phyloP scores from a whole-genome alignment of 768 basidiomycete species.

The Leccinum olivaceopallidum region DNA sequence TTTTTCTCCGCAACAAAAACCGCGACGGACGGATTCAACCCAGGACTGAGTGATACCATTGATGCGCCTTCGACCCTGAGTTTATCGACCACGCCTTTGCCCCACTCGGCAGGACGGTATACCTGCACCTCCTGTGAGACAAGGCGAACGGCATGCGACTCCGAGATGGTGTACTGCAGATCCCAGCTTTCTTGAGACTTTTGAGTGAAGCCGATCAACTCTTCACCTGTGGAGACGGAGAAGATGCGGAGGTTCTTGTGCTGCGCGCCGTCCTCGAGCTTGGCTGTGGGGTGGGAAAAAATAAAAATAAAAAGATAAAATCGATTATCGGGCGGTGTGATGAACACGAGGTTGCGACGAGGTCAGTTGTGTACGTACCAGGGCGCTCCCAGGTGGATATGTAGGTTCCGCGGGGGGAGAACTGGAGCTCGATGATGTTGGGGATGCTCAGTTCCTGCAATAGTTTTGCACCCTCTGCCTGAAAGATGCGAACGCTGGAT shows the following conservation, averaged over 20 bases:
- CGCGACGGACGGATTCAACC: no score
- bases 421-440: constrained; percentile 80
- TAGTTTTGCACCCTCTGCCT: constrained; percentile 71
- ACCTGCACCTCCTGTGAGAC: constrained; percentile 41
- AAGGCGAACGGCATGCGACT: constrained; percentile 81
- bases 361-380: constrained; percentile 39
- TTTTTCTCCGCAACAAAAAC: no score
- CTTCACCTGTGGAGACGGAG: constrained; percentile 81
- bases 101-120: no score
- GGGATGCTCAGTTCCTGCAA: constrained; percentile 73
- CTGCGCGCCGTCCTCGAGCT: constrained; percentile 86
- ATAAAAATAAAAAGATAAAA: background rate
- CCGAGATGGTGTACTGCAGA: constrained; percentile 87
- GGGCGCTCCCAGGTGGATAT: constrained; percentile 96
- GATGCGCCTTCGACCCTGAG: no score
- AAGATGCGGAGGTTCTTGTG: constrained; percentile 96
- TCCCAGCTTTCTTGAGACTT: constrained; percentile 93
- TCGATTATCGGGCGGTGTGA: constrained; percentile 12
- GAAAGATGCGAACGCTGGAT: constrained; percentile 69
- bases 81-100: no score
- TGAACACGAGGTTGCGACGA: constrained; percentile 27
- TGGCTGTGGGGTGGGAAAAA: constrained; percentile 43
- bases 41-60: no score
- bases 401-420: constrained; percentile 93
- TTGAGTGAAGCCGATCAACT: constrained; percentile 85